Conservation (phyloP, 805 yeast species). For the Cyberlindnera americana region DNA sequence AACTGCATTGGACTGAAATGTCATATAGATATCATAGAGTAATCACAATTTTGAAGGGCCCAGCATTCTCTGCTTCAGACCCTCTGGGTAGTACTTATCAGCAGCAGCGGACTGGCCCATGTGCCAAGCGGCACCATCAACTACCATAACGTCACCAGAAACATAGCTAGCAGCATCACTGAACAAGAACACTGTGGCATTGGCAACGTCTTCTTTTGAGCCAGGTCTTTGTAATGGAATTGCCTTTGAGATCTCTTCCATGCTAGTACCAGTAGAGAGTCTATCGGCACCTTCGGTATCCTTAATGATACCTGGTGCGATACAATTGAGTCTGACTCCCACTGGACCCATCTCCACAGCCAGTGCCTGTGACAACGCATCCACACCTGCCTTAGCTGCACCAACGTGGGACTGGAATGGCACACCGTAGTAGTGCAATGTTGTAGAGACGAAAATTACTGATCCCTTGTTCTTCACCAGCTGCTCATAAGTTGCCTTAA, state of each 20-base stretch:
- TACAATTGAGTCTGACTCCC: conserved; percentile 77
- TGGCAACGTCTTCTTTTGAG: conserved; percentile 73
- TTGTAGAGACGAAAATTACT: conserved; percentile 78
- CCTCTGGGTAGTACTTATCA: conserved; percentile 42
- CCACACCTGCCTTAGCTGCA: conserved; percentile 95
- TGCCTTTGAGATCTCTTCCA: conserved; percentile 37
- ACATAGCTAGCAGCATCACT: conserved; percentile 79
- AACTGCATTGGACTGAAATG: too few species aligned
- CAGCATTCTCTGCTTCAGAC: conserved; percentile 29
- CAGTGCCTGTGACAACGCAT: conserved; percentile 76
- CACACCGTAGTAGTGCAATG: conserved; percentile 84
- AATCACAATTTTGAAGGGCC: conserved; percentile 36
- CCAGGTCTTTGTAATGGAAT: conserved; percentile 67
- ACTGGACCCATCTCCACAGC: conserved; percentile 92
- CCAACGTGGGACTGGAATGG: conserved; percentile 89
- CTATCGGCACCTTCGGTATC: conserved; percentile 84
- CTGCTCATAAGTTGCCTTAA: conserved; percentile 72
- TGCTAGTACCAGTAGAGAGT: conserved; percentile 43
- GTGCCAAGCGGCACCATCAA: conserved; percentile 94
- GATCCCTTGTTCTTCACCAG: conserved; percentile 66
- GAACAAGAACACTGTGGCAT: conserved; percentile 78
- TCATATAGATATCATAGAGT: too few species aligned
- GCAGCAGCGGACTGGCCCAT: conserved; percentile 44
- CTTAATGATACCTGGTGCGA: conserved; percentile 90
- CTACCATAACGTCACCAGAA: conserved; percentile 74